These are phyloP conservation scores for Exophiala calicioides DNA, from an alignment of 2,329 filamentous ascomycete species.

Conservation along the genomic window DNA sequence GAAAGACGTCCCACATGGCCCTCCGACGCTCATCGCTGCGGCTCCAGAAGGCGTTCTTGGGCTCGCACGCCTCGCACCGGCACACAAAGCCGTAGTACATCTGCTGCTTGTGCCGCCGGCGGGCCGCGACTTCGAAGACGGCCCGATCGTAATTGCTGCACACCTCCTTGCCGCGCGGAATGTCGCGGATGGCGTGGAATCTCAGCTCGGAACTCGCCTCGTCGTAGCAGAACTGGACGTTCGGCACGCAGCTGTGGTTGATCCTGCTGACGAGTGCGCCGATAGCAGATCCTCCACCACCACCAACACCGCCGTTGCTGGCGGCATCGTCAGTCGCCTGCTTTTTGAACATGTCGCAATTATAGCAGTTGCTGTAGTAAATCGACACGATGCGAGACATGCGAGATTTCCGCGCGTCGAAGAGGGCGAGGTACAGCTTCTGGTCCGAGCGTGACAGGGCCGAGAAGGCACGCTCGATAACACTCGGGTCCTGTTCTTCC, in stretches of 20 bases:
- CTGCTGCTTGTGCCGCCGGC: constrained; percentile 19
- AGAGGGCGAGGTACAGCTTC: constrained; percentile 22
- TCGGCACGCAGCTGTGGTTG: constrained; percentile 30
- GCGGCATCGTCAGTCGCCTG: neutral
- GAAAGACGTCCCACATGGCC: constrained; percentile 22
- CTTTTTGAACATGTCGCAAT: constrained; percentile 19
- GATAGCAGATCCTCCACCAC: constrained; percentile 25
- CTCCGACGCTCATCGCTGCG: constrained; percentile 27
- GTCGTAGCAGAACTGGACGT: constrained; percentile 28
- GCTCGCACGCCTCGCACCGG: constrained; percentile 27
- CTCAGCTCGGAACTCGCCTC: constrained; percentile 16
- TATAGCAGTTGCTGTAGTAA: constrained; percentile 32
- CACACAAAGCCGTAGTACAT: constrained; percentile 30
- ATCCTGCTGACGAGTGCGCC: constrained; percentile 24
- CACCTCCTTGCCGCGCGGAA: constrained; percentile 27
- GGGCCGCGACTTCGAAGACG: constrained; percentile 14
- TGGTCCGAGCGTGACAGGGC: constrained; percentile 12
- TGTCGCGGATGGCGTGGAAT: constrained; percentile 27
- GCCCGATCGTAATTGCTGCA: constrained; percentile 26
- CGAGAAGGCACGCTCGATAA: constrained; percentile 20
- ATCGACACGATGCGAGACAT: constrained; percentile 25
- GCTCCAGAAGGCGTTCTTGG: constrained; percentile 25
- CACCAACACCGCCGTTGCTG: neutral
- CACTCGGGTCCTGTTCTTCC: constrained; percentile 17
- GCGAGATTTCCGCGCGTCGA: constrained; percentile 26